These are phyloP conservation scores for Trichoderma virens DNA, from an alignment of 495 filamentous ascomycete species.

Conservation along the genomic window DNA sequence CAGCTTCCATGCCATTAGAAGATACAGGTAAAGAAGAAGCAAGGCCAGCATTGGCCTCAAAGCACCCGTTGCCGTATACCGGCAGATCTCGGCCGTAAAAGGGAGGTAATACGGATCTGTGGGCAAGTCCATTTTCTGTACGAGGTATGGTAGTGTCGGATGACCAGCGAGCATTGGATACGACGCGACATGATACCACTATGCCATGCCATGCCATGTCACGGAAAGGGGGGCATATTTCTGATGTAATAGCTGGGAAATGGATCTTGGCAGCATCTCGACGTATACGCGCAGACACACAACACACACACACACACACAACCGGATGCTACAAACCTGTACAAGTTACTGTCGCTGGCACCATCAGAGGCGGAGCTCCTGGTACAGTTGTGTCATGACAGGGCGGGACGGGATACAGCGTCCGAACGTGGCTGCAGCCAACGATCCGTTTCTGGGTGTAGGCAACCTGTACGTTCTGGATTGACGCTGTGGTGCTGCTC, in stretches of 20 bases:
- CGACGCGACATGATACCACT: slow-evolving; percentile 1
- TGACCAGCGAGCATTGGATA: slow-evolving; percentile 2
- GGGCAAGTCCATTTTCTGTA: neutral
- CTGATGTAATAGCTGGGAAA: neutral
- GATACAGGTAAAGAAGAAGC: neutral
- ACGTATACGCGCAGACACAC: too few relatives aligned
- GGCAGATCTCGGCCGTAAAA: slow-evolving; percentile 3
- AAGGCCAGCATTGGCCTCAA: neutral
- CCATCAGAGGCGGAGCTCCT: neutral
- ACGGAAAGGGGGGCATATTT: neutral
- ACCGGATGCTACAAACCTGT: neutral
- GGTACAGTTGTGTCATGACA: neutral
- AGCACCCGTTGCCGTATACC: neutral
- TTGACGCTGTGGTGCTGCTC: neutral
- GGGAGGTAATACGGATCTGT: slow-evolving; percentile 2
- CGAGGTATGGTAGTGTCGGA: slow-evolving; percentile 4
- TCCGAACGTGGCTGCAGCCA: neutral
- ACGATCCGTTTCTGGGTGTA: neutral
- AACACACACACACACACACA: neutral
- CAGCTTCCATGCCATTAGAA: neutral
- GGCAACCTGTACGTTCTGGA: neutral
- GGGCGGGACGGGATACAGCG: neutral
- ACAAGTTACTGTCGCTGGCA: neutral
- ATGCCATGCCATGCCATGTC: neutral
- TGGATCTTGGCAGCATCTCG: neutral